Evolutionary conservation across 2,329 filamentous ascomycete genomes (phyloP).

Genomic region (Sporothrix curviconia): DNA sequence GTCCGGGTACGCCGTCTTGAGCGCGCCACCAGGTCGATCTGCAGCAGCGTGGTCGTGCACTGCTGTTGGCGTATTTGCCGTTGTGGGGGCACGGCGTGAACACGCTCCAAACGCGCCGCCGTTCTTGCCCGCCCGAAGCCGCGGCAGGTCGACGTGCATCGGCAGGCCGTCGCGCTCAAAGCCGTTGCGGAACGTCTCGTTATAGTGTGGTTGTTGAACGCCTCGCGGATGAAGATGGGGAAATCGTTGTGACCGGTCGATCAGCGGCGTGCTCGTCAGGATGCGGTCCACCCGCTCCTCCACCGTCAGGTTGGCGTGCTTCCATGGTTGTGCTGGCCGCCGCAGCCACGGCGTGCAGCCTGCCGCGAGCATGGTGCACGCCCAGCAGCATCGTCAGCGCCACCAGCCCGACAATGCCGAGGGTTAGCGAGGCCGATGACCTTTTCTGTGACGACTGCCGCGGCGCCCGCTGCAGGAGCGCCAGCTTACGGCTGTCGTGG

Average conservation of each 20-base stretch:
- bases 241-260: slow-evolving; percentile 87
- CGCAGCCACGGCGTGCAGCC: too few species aligned
- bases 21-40: slow-evolving; percentile 67
- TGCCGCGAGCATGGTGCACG: neutral
- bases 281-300: slow-evolving; percentile 21
- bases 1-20: slow-evolving; percentile 57
- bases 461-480: neutral
- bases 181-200: slow-evolving; percentile 61
- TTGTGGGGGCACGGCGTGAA: slow-evolving; percentile 71
- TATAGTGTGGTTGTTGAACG: slow-evolving; percentile 75
- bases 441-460: too few species aligned
- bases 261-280: slow-evolving; percentile 20
- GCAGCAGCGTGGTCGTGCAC: slow-evolving; percentile 52
- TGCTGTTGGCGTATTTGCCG: slow-evolving; percentile 59
- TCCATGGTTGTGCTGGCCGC: too few species aligned
- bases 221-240: slow-evolving; percentile 60
- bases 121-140: slow-evolving; percentile 62
- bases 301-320: slow-evolving; percentile 12
- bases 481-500: neutral
- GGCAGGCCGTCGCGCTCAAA: slow-evolving; percentile 65
- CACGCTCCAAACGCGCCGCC: slow-evolving; percentile 94
- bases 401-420: slow-evolving; percentile 4
- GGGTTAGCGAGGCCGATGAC: neutral
- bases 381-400: neutral
- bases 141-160: slow-evolving; percentile 71